Base-by-base conservation (phyloP, 163 green algal genomes). In the Scenedesmus sp. region DNA sequence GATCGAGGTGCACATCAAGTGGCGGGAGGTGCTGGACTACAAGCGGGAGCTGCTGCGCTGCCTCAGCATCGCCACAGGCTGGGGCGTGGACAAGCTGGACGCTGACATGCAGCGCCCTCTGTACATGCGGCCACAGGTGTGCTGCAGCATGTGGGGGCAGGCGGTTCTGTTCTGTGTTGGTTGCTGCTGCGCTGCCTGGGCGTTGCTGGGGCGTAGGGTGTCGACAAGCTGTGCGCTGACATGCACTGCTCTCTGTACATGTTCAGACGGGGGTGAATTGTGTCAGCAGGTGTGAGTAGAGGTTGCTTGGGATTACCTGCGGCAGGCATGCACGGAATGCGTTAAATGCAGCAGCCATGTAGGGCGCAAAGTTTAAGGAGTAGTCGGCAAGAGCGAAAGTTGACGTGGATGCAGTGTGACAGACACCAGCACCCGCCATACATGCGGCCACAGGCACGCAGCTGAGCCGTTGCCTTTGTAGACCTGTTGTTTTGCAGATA, bases 1-100 rank as follows among this genome's bases (percentile, higher is more conserved):
- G 30, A 96, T 99, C 78, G 98, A 99, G 91, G 97, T 99, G 53
- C 94, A 98, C 90, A 99, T 99, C 95, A 99, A 99, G 94, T 99
- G 98, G 96, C 93, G 94, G 5, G 98, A 99, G 94, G 97, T 99
- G 89, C 94, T 99, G 86, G 96, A 96, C 70, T 97, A 99, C 94
- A 99, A 99, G 95, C 94, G 98, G 43, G 96, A 97, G 82, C 94
- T 98, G 87, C 93, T 99, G 76, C 92, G 96, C 73, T 98, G 98
- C 89, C 90, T 99, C 68, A 96, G 93, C 43, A 92, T 96, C 33
- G 97, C 94, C 35, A 99, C 98, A 2, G 98, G 98, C 0, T 97
- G 99, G 94, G 95, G 95, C 1, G 86, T 97, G 20, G 95, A 98
- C 43, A 99, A 99, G 94, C 96, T 99, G 70, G 97, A 99, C 80